phyloP scores from a whole-genome alignment of 371 early-diverging fungal species.

The Rhizopus sp. region DNA sequence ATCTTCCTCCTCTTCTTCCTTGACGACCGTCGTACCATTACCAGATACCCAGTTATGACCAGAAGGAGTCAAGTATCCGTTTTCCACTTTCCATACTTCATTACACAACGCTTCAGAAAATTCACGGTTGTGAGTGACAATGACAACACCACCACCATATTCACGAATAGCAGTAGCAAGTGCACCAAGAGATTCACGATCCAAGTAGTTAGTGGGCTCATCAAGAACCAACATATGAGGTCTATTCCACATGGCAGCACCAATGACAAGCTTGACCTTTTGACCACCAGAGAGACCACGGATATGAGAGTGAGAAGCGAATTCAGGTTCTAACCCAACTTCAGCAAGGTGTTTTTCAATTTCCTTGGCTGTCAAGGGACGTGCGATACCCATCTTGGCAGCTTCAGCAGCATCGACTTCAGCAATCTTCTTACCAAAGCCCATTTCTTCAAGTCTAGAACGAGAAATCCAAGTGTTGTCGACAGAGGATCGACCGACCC shows the following conservation, averaged over 20 bases:
- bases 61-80: constrained; percentile 58
- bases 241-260: constrained; percentile 82
- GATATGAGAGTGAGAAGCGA: constrained; percentile 82
- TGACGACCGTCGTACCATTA: constrained; percentile 41
- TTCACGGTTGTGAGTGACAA: constrained; percentile 77
- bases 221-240: constrained; percentile 90
- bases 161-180: constrained; percentile 66
- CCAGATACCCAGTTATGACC: constrained; percentile 59
- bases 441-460: constrained; percentile 68
- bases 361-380: constrained; percentile 66
- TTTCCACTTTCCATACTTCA: constrained; percentile 79
- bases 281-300: constrained; percentile 90
- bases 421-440: constrained; percentile 69
- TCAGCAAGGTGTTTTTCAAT: constrained; percentile 73
- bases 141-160: constrained; percentile 78
- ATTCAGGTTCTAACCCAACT: constrained; percentile 71
- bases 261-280: constrained; percentile 89
- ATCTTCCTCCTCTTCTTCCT: constrained; percentile 45
- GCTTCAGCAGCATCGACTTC: constrained; percentile 69
- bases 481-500: constrained; percentile 61
- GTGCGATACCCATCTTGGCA: constrained; percentile 64
- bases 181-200: constrained; percentile 78
- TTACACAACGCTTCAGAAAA: constrained; percentile 72
- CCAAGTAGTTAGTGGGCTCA: constrained; percentile 88
- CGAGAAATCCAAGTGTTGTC: constrained; percentile 76